phyloP scores from a whole-genome alignment of 2,329 filamentous ascomycete genomes.

The Hypoxylon sp. region DNA sequence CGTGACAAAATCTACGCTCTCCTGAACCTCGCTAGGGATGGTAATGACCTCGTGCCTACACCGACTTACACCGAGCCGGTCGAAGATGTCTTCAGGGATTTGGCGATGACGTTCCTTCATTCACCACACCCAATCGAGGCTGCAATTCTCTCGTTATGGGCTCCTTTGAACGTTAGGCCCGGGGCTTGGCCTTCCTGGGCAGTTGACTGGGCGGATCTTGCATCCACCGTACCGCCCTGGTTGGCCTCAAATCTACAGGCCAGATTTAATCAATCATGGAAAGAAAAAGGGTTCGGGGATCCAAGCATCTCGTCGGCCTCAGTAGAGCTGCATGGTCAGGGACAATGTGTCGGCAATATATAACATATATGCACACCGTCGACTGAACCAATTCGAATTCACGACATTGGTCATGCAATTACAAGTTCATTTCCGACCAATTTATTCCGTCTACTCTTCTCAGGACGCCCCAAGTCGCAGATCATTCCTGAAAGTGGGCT shows the following conservation, averaged over 20 bases:
- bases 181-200: constrained; percentile 6
- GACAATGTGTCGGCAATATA: constrained; percentile 1
- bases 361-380: neutral
- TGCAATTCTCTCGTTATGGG: constrained; percentile 13
- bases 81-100: constrained; percentile 16
- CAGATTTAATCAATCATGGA: neutral
- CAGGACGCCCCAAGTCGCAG: neutral
- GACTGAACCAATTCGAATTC: neutral
- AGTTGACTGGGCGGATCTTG: constrained; percentile 26
- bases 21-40: constrained; percentile 17
- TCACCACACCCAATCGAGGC: constrained; percentile 21
- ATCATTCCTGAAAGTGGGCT: neutral
- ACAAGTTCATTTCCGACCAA: neutral
- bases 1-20: constrained; percentile 29
- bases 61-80: constrained; percentile 16
- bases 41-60: constrained; percentile 20
- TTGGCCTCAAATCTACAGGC: constrained; percentile 8
- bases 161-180: neutral
- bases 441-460: neutral
- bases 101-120: constrained; percentile 11
- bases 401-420: neutral
- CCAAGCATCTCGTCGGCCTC: neutral
- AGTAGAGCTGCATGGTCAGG: neutral
- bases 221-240: constrained; percentile 20
- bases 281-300: neutral